Evolutionary conservation across 305 asterid genomes (phyloP).

Genomic region (Petunia hybrid): DNA sequence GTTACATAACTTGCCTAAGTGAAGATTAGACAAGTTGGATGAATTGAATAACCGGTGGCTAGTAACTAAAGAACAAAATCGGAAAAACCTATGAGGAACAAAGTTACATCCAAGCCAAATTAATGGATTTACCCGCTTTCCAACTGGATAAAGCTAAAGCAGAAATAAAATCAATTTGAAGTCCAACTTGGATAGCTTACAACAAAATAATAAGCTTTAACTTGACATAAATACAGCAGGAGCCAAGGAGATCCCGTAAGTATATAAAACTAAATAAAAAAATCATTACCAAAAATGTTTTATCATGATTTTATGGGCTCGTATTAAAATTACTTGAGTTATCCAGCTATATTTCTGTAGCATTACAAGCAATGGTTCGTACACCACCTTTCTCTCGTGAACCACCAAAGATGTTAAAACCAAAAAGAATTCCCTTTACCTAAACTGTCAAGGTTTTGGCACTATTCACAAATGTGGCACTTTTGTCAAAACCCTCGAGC

Average conservation of each 20-base stretch:
- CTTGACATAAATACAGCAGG: neutral
- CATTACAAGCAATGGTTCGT: neutral
- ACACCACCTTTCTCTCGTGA: neutral
- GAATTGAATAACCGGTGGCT: neutral
- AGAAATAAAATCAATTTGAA: neutral
- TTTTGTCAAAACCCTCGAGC: conserved; percentile 68
- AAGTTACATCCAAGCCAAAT: neutral
- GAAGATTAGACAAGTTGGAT: neutral
- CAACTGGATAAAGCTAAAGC: neutral
- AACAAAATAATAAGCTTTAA: conserved; percentile 9
- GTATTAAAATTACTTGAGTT: neutral
- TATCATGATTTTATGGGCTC: neutral
- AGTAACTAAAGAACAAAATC: neutral
- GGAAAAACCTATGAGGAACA: neutral
- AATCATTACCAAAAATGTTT: neutral
- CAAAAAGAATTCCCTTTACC: neutral
- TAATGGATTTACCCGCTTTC: neutral
- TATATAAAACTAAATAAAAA: neutral
- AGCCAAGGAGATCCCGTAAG: neutral
- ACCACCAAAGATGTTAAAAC: too few relatives aligned
- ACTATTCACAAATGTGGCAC: conserved; percentile 87
- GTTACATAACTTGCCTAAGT: neutral
- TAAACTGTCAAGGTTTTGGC: conserved; percentile 54
- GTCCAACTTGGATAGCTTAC: neutral
- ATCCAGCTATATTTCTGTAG: neutral